Base-by-base conservation (phyloP, 768 basidiomycete genomes). In the Agaricus sinodeliciosus region DNA sequence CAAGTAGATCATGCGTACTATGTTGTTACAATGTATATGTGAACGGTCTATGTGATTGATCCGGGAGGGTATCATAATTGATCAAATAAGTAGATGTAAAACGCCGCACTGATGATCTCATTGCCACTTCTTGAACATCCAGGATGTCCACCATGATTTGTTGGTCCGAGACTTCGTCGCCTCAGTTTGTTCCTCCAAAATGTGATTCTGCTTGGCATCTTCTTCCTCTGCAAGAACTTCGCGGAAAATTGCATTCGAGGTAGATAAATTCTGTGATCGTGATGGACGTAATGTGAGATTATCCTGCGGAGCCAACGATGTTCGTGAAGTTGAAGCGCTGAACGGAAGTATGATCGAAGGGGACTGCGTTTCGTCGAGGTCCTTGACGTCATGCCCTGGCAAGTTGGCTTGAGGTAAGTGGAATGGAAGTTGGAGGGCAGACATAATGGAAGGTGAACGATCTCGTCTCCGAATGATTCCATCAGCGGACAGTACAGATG, bases 221-320 rank as follows among this genome's bases (percentile, higher is more conserved):
- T 78, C 72, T 65, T 88, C 87, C 63, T 90, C 86, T 36, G 80
- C 84, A 37, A 87, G 72, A 39, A 85, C 79, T 58, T 89, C 87
- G 43, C 78, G 76, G 47, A 78, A 72, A 39, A 88, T 82, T 9
- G 85, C 87, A 55, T 83, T 75, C 8, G 77, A 77, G 3, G 81
- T 71, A 13, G 82, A 75, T n/a, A 85, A 67, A 55, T 73, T 77
- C 18, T 66, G 68, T 40, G 66, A 62, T 47, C 69, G 68, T 46
- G 63, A 56, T 36, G 56, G 31, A 43, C 54, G 59, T 42, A 54
- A 34, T 4, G 9, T 11, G 15, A 16, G n/a, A 15, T 41, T 13
- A 18, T 49, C 39, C 16, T 62, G 62, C 27, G 60, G 59, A 27
- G 62, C 56, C 37, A 71, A 50, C 7, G 77, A 72, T 48, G 72